Base-by-base conservation (phyloP, 441 rosid species). In the Populus hybrid region DNA sequence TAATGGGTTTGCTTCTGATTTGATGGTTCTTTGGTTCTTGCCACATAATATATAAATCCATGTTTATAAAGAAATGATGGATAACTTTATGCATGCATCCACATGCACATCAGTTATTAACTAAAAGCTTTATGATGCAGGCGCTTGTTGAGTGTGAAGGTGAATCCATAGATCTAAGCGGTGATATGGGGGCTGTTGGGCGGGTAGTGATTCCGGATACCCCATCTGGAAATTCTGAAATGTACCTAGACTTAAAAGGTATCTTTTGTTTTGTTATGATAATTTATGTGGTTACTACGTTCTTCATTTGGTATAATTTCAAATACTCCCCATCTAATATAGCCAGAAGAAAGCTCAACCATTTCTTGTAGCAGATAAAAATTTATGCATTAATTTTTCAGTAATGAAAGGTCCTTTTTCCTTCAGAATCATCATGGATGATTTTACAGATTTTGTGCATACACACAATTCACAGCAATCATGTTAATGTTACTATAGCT, bases 111-210 rank as follows among this genome's bases (percentile, higher is more conserved):
- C 76, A 75, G 34, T 71, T 76, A 72, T 74, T 76, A 66, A 77
- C 68, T 46, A 35, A 75, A 80, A 28, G 30, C 23, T 80, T 78
- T 70, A 12, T 53, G 50, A 24, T 85, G 87, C 89, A 95, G 99
- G 99, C 91, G 9, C 95, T 93, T 53, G 88, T 93, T 73, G 99
- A 95, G 84, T 95, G 98, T 86, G 98, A 94, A 86, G 98, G 98
- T 63, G 97, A 92, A 68, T 90, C 97, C 76, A 88, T 94, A 71
- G 98, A 93, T 89, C 87, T 95, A 85, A 95, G 98, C 81, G 99
- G 99, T 26, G 98, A 95, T 84, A 81, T 92, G 90, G 99, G 99
- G 57, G 97, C 97, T 69, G 98, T 95, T 68, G 99, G 99, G 70
- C 88, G 99, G 11, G 84, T 93, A 74, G 85, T 95, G 75, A 84